phyloP scores from a whole-genome alignment of 495 filamentous ascomycete species.

The Rostrohypoxylon terebratum region DNA sequence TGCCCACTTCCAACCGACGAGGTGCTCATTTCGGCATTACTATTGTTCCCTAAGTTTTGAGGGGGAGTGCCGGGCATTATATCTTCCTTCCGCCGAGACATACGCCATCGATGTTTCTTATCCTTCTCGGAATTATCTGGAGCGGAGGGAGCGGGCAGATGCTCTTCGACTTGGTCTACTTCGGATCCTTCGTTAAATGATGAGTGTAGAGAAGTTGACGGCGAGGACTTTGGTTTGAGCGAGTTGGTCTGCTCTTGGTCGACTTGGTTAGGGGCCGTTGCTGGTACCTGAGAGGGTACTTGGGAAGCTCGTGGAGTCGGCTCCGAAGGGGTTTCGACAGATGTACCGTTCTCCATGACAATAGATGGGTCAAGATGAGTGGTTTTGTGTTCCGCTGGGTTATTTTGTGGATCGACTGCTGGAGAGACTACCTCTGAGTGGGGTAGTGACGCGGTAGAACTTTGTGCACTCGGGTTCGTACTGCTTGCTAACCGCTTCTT shows the following conservation, averaged over 20 bases:
- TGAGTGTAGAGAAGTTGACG: constrained; percentile 76
- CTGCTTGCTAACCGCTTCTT: constrained; percentile 83
- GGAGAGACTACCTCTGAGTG: constrained; percentile 56
- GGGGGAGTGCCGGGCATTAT: constrained; percentile 56
- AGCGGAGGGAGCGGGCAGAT: constrained; percentile 45
- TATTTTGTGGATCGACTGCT: constrained; percentile 47
- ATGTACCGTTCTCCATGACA: constrained; percentile 39
- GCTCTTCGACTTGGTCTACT: constrained; percentile 74
- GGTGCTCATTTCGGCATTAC: constrained; percentile 74
- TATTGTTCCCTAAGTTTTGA: constrained; percentile 66
- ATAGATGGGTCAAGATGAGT: constrained; percentile 44
- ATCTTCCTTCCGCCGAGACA: constrained; percentile 73
- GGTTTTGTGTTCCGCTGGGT: constrained; percentile 54
- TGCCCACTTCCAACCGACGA: constrained; percentile 72
- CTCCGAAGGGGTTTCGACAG: constrained; percentile 50
- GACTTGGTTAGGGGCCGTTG: constrained; percentile 47
- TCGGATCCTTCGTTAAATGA: constrained; percentile 84
- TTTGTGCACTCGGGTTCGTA: constrained; percentile 84
- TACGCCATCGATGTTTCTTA: constrained; percentile 79
- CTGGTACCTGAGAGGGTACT: constrained; percentile 52
- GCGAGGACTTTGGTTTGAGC: constrained; percentile 72
- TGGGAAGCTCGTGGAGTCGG: constrained; percentile 52
- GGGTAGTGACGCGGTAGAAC: constrained; percentile 80
- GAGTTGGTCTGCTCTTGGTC: constrained; percentile 59
- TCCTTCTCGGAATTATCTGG: constrained; percentile 64